These are phyloP conservation scores for Rosa hybrid DNA, from an alignment of 331 rosid species.

Conservation along the genomic window DNA sequence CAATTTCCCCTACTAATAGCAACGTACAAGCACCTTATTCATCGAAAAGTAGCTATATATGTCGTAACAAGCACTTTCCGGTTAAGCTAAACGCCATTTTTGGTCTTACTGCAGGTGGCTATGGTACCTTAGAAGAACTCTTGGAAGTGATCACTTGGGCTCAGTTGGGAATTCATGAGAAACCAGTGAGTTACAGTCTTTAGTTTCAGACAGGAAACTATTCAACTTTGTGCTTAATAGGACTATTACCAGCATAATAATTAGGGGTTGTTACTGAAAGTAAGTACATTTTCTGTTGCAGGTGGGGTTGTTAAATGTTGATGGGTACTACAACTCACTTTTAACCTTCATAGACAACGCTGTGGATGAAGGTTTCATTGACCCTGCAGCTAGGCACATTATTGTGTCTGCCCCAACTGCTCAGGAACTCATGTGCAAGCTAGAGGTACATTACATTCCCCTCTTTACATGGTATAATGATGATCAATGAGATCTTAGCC, in stretches of 20 bases:
- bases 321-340: constrained; percentile 90
- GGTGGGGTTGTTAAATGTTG: constrained; percentile 95
- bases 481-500: constrained; percentile 29
- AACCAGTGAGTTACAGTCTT: constrained; percentile 56
- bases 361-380: constrained; percentile 83
- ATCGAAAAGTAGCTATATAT: background rate
- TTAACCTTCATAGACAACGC: constrained; percentile 89
- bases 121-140: constrained; percentile 89
- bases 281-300: constrained; percentile 28
- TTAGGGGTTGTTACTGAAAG: background rate
- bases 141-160: constrained; percentile 94
- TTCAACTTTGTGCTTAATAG: background rate
- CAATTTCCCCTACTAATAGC: background rate
- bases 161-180: constrained; percentile 88
- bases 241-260: background rate
- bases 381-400: constrained; percentile 90
- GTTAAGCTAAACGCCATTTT: background rate
- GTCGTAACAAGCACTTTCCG: background rate
- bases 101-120: constrained; percentile 63
- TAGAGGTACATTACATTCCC: constrained; percentile 55
- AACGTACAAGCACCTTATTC: background rate
- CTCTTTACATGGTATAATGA: too few relatives aligned
- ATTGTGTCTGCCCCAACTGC: constrained; percentile 94
- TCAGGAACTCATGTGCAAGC: constrained; percentile 80
- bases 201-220: background rate